Evolutionary conservation across 2,329 filamentous ascomycete genomes (phyloP), one percentile per base, ranked within the genome.

Genomic region (Clonostachys rosea): DNA sequence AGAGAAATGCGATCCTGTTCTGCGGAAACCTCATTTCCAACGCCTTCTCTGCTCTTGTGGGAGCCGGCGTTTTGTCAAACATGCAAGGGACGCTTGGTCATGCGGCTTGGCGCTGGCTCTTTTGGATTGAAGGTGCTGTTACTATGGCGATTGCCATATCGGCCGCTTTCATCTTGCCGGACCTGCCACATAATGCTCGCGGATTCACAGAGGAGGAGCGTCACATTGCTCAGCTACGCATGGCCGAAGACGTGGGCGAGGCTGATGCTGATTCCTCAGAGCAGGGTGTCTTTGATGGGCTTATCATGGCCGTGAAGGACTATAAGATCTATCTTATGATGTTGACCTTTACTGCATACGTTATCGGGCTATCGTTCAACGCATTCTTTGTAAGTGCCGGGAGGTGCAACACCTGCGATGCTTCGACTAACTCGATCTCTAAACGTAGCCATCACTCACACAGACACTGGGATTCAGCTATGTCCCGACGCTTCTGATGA

Each of bases 321-420:
- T 14, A 65, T 52, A 84, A 84, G 67, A 79, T 83, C 51, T 85
- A 83, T 56, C 56, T 84, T 50, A 78, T 84, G 76, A 83, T 82
- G 73, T 47, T 84, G 7, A 79, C 78, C 2, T 77, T 83, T 48
- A 79, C 77, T 4, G 76, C 79, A 5, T 83, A 83, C 50, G 78
- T 83, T 8, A 70, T 83, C 6, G 79, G 80, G 4, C 60, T 72
- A 37, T 76, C 77, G 0, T 81, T 81, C 60, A 81, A 81, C 52
- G 76, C 76, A 39, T 83, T 80, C 60, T 81, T 81, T 61, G 66
- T 70, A 56, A 59, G 65, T 65, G 33, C 8, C 18, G 14, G 17
- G 14, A 14, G 14, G 16, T 20, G 24, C 12, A 16, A 8, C 8
- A 10, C 42, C 14, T 13, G 17, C 10, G 33, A 13, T 48, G 3